Base-by-base conservation (phyloP, 768 basidiomycete species). In the Kwoniella pini region DNA sequence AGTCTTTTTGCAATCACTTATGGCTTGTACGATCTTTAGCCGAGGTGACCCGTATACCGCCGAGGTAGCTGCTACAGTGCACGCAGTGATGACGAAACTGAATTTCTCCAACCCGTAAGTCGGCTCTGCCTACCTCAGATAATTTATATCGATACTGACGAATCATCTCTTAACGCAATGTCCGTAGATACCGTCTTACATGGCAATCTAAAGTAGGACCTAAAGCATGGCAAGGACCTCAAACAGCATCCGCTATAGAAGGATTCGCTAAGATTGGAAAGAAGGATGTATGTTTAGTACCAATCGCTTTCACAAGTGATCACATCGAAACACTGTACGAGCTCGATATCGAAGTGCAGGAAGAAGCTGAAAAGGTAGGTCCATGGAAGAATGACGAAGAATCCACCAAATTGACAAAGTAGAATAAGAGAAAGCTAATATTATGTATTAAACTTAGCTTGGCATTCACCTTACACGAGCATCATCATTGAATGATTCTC, bases 161-260 rank as follows among this genome's bases (percentile, higher is more conserved):
- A n/a, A n/a, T n/a, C n/a, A n/a, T n/a, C n/a, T n/a, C n/a, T n/a
- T n/a, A n/a, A n/a, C 17, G 42, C 24, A 7, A 19, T 31, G 30
- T 50, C 56, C 12, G 17, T 77, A 89, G 95, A 2, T 96, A 88
- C 80, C 88, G 96, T 24, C 83, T 98, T 57, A 91, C 94, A 1
- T 99, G 96, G 96, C 96, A 99, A 81, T 90, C 88, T 5, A 89
- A 98, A 79, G 96, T 99, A 46, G 96, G 96, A 2, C 96, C 96
- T 3, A 88, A 87, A 36, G 90, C 94, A 19, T 98, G 96, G 96
- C 90, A 98, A 85, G 96, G 96, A 3, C 92, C 91, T 81, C 93
- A 97, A 79, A 99, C 96, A 1, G 82, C 85, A 17, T 92, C 91
- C 54, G 90, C 93, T 44, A 81, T 99, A 75, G 91, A 96, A 65